phyloP scores from a whole-genome alignment of 495 filamentous ascomycete species.

The Tuber calosporum region DNA sequence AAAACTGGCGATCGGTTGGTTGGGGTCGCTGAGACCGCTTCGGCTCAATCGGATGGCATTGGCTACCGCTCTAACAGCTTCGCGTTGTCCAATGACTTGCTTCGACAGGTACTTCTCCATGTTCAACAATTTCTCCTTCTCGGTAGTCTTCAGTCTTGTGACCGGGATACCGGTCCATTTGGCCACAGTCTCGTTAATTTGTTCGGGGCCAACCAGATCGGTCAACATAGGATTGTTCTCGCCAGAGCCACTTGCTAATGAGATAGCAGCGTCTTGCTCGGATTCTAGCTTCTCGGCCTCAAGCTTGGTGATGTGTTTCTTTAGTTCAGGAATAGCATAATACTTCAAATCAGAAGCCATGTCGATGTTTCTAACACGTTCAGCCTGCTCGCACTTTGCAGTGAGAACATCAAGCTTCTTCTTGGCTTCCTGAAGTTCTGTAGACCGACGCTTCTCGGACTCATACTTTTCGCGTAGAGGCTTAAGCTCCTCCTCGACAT shows the following conservation, averaged over 20 bases:
- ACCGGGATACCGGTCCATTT: constrained; percentile 96
- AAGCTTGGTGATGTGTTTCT: constrained; percentile 65
- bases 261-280: constrained; percentile 63
- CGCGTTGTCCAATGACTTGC: constrained; percentile 84
- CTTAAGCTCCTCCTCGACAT: constrained; percentile 81
- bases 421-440: constrained; percentile 91
- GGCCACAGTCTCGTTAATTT: constrained; percentile 97
- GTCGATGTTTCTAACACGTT: constrained; percentile 69
- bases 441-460: constrained; percentile 75
- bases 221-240: constrained; percentile 63
- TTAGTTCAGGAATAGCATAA: constrained; percentile 92
- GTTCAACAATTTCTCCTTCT: constrained; percentile 91
- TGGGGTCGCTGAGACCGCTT: constrained; percentile 87
- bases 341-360: constrained; percentile 89
- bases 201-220: constrained; percentile 89
- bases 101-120: constrained; percentile 84
- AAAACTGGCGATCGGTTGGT: constrained; percentile 86
- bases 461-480: constrained; percentile 94
- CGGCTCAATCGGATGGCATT: constrained; percentile 93
- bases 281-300: constrained; percentile 70
- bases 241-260: constrained; percentile 51
- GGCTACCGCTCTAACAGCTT: constrained; percentile 87
- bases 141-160: constrained; percentile 82
- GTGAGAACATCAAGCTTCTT: constrained; percentile 82
- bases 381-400: constrained; percentile 86